Evolutionary conservation across 305 asterid genomes (phyloP), one percentile per base, ranked within the genome.

Genomic region (Petunia hybrid): DNA sequence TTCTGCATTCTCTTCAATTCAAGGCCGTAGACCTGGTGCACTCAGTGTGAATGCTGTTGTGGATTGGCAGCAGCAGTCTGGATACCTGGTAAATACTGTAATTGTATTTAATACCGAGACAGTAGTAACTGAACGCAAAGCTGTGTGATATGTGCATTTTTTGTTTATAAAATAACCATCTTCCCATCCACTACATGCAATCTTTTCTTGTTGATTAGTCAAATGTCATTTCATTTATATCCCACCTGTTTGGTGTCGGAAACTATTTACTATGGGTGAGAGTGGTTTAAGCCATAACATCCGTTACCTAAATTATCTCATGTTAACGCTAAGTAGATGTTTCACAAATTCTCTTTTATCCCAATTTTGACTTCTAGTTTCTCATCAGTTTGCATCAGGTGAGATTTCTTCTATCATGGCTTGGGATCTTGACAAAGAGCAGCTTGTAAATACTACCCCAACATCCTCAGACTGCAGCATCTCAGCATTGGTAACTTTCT

Each of bases 31-130:
- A 87, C 97, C 97, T 79, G 99, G 97, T 73, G 93, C 87, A 61
- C 91, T 91, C 79, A 86, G 93, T 86, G 93, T 92, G 89, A 94
- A 93, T 55, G 97, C 99, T 82, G 97, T 97, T 83, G 97, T 97
- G 39, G 99, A 97, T 90, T 97, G 99, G 99, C 99, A 97, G 86
- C 99, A 97, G 87, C 99, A 93, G 87, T 97, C 99, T 67, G 98
- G 99, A 77, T 91, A 89, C 89, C 95, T 97, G 89, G 99, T 95
- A 92, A 48, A 66, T 66, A 14, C 6, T 45, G 77, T 70, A 38
- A 70, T 22, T 16, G 36, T 7, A 45, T 45, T 70, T 70, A 46
- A 70, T 70, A 43, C 42, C 45, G 45, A 43, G 16, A 69, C 43
- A 14, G 2, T 69, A 69, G 57, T 16, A 13, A 22, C 13, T 69